These are phyloP conservation scores for Coemansia sp. DNA, from an alignment of 192 early-diverging fungal species.

Conservation along the genomic window DNA sequence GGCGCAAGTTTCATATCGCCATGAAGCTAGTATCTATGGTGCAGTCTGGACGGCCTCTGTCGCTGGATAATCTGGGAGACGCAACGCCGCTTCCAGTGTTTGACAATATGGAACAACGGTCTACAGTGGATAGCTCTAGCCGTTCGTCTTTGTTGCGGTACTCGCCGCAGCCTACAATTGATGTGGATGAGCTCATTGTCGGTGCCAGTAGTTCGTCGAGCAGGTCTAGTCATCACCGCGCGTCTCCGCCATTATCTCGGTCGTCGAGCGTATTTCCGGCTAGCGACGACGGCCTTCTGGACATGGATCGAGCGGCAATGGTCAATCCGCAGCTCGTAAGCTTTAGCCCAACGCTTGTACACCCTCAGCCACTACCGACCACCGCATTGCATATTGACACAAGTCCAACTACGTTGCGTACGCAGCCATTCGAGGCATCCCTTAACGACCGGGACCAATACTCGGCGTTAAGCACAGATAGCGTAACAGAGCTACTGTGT, in stretches of 20 bases:
- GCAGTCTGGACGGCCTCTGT: slow-evolving; percentile 19
- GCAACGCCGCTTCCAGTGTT: slow-evolving; percentile 22
- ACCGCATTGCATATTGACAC: slow-evolving; percentile 6
- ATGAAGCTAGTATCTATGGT: slow-evolving; percentile 36
- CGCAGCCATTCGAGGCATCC: neutral
- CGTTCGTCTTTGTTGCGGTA: slow-evolving; percentile 20
- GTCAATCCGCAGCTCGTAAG: slow-evolving; percentile 7
- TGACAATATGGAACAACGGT: slow-evolving; percentile 4
- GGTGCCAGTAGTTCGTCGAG: neutral
- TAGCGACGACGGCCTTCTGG: neutral
- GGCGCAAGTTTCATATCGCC: slow-evolving; percentile 28
- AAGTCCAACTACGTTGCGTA: neutral
- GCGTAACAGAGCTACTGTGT: slow-evolving; percentile 34
- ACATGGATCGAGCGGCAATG: slow-evolving; percentile 6
- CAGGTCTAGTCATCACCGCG: neutral
- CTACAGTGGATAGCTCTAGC: neutral
- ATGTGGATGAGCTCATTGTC: slow-evolving; percentile 21
- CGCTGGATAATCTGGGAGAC: slow-evolving; percentile 10
- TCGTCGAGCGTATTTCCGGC: slow-evolving; percentile 6
- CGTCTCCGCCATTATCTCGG: slow-evolving; percentile 17
- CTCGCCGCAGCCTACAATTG: slow-evolving; percentile 30
- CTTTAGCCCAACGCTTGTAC: neutral
- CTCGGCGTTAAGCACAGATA: slow-evolving; percentile 27
- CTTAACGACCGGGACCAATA: neutral
- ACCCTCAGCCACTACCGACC: neutral